Base-by-base conservation (phyloP, 2,329 filamentous ascomycete species). In the Apiospora aurea region DNA sequence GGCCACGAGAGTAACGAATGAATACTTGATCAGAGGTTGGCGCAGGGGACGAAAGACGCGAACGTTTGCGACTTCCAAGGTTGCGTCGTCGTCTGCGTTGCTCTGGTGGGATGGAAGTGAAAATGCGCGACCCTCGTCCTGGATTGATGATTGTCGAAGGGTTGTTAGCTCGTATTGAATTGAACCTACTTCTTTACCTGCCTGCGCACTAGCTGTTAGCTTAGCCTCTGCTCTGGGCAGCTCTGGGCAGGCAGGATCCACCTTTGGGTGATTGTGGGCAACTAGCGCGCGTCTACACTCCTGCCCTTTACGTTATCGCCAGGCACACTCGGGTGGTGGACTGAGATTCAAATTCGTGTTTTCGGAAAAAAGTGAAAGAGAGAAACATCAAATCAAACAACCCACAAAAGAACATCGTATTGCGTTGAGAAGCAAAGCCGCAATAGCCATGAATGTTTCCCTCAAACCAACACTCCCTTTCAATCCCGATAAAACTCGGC, bases 21-120 rank as follows among this genome's bases (percentile, higher is more conserved):
- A 24, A 64, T 64, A 41, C 11, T 64, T 13, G 41, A n/a, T 5
- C 13, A n/a, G n/a, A 41, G 34, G 18, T 34, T 41, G 34, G 57
- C 34, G 26, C 41, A 64, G 21, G 34, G 34, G 18, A 41, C 18
- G 34, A 64, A n/a, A n/a, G 34, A 41, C 8, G 57, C 57, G 11
- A 10, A 21, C 57, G 34, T 29, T 41, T 41, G 57, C 34, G 57
- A 18, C 34, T 61, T 29, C 51, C 29, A 34, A 34, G 44, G 44
- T 47, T 41, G 57, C 41, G 57, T 64, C 29, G 57, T 41, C 10
- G 34, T 64, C 34, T n/a, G 57, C 57, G 57, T 64, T 64, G 57
- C 57, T 64, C 57, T n/a, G 29, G 34, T 64, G 57, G 34, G 57
- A n/a, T 64, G 57, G n/a, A 34, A n/a, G 10, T 64, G 57, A 64